These are phyloP conservation scores for Parvularia atlantis DNA, from an alignment of 78 protist genomes.

Conservation along the genomic window DNA sequence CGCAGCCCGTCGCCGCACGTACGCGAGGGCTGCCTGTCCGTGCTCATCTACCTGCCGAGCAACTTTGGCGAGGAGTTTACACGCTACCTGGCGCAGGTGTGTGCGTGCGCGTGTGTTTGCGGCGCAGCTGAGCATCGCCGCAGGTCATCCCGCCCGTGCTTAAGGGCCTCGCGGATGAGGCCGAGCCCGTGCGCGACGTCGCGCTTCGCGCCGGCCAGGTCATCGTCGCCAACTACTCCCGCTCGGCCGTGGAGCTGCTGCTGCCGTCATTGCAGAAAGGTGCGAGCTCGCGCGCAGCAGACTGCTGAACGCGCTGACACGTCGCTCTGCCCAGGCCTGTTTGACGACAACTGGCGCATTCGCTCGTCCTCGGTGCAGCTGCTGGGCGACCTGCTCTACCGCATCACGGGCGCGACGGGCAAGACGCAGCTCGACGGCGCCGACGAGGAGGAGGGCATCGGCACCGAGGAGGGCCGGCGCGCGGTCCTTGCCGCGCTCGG, in stretches of 20 bases:
- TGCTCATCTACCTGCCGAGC: slow-evolving; percentile 32
- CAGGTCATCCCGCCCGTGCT: slow-evolving; percentile 13
- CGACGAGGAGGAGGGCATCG: slow-evolving; percentile 14
- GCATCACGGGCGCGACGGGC: slow-evolving; percentile 20
- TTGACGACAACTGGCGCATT: slow-evolving; percentile 75
- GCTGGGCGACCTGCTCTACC: slow-evolving; percentile 70
- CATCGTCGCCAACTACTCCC: slow-evolving; percentile 48
- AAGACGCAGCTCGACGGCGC: slow-evolving; percentile 1
- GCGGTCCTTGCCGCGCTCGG: slow-evolving; percentile 35
- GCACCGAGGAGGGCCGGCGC: slow-evolving; percentile 14
- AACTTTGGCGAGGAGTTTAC: slow-evolving; percentile 42
- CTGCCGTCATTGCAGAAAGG: slow-evolving; percentile 59
- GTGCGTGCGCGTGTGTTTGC: too few species aligned
- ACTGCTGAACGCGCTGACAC: background rate
- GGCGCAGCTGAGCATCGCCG: background rate
- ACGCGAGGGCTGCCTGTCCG: slow-evolving; percentile 49
- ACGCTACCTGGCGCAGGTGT: slow-evolving; percentile 30
- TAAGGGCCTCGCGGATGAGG: slow-evolving; percentile 69
- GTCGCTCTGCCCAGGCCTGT: slow-evolving; percentile 34
- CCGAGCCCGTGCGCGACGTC: slow-evolving; percentile 68
- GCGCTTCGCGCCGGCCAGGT: slow-evolving; percentile 72
- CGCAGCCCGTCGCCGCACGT: background rate
- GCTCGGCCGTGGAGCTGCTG: slow-evolving; percentile 45
- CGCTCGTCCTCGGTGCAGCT: slow-evolving; percentile 67
- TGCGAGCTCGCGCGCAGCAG: background rate